These are phyloP conservation scores for Pythium phragmiticola DNA, from an alignment of 352 stramenopile genomes.

Conservation along the genomic window DNA sequence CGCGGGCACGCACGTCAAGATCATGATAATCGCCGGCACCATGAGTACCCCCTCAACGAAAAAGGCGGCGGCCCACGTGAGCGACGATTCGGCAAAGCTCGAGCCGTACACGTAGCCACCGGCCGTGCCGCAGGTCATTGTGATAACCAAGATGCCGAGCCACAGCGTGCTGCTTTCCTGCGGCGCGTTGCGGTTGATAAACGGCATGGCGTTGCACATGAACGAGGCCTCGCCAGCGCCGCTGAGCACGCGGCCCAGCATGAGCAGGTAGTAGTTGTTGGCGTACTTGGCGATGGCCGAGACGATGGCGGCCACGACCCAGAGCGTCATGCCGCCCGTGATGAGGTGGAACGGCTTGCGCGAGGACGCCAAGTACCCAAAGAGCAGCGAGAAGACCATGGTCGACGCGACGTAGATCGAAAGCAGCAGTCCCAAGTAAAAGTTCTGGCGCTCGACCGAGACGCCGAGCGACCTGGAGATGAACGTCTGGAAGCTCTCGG, in stretches of 20 bases:
- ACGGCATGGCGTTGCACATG: conserved; percentile 87
- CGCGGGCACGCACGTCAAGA: conserved; percentile 48
- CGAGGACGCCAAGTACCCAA: conserved; percentile 87
- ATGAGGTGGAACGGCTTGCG: conserved; percentile 91
- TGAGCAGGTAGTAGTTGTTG: conserved; percentile 88
- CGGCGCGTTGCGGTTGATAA: conserved; percentile 90
- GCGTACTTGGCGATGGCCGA: conserved; percentile 70
- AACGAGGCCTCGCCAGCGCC: conserved; percentile 93
- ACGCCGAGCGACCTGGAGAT: conserved; percentile 75
- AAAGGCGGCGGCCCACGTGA: conserved; percentile 83
- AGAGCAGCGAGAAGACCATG: conserved; percentile 86
- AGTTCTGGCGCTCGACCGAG: conserved; percentile 53
- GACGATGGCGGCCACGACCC: conserved; percentile 85
- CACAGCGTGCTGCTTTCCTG: conserved; percentile 76
- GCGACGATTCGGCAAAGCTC: conserved; percentile 47
- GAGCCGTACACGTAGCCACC: conserved; percentile 82
- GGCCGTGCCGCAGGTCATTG: conserved; percentile 54
- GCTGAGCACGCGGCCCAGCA: conserved; percentile 83
- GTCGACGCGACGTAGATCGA: conserved; percentile 93
- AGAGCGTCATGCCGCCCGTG: conserved; percentile 60
- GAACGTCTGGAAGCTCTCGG: conserved; percentile 92
- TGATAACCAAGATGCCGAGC: conserved; percentile 91
- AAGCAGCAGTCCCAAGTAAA: conserved; percentile 87
- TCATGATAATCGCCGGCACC: conserved; percentile 48
- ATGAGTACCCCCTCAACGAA: conserved; percentile 85